Percentiles rank a stretch among this genome's conserved stretches.
phyloP scores from a whole-genome alignment of 495 filamentous ascomycete genomes.

The Lichenothelia convexa region DNA sequence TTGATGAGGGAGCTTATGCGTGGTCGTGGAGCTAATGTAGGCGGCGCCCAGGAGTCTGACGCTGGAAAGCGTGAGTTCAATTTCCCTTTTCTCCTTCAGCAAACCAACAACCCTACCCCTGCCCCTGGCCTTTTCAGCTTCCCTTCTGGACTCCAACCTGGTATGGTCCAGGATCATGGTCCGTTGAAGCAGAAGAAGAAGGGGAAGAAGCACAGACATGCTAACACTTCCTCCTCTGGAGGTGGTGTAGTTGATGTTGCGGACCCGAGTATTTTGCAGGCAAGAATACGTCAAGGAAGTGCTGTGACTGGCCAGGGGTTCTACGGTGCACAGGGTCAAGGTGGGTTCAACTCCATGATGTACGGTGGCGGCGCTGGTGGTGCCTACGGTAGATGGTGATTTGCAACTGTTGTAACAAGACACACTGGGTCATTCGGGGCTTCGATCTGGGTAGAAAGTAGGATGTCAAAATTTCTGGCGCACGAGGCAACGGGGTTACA shows the following conservation, averaged over 20 bases:
- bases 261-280: slow-evolving; percentile 98
- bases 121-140: slow-evolving; percentile 70
- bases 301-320: slow-evolving; percentile 73
- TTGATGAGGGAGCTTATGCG: slow-evolving; percentile 65
- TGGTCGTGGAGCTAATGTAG: slow-evolving; percentile 33
- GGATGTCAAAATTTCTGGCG: too few species aligned
- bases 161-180: slow-evolving; percentile 66
- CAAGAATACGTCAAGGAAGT: slow-evolving; percentile 76
- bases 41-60: slow-evolving; percentile 52
- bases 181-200: slow-evolving; percentile 96
- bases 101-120: slow-evolving; percentile 73
- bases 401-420: too few species aligned
- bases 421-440: too few species aligned
- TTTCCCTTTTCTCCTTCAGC: slow-evolving; percentile 65
- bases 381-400: slow-evolving; percentile 12
- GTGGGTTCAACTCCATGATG: slow-evolving; percentile 94
- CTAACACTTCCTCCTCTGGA: slow-evolving; percentile 99
- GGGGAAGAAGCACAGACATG: slow-evolving; percentile 99
- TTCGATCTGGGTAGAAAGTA: too few species aligned
- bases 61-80: slow-evolving; percentile 86
- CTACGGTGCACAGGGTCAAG: slow-evolving; percentile 84
- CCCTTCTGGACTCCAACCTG: slow-evolving; percentile 75
- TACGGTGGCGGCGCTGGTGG: slow-evolving; percentile 67
- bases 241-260: slow-evolving; percentile 98
- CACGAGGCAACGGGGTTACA: too few species aligned